Percentiles rank a stretch among this genome's conserved stretches.
Conservation (phyloP, 495 filamentous ascomycete species). For the Evernia prunastri region DNA sequence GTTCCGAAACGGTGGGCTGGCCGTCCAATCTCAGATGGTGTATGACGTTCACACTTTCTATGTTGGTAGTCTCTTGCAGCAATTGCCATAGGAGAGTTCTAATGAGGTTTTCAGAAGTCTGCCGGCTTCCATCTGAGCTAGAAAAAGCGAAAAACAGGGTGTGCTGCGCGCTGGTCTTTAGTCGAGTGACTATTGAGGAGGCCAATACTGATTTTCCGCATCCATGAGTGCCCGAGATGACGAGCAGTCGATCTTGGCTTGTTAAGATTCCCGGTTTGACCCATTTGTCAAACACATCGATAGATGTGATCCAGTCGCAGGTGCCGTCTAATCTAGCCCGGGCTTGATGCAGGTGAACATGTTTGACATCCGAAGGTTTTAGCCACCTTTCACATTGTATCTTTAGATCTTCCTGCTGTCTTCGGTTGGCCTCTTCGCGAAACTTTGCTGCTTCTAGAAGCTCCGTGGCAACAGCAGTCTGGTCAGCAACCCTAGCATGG, state of each 20-base stretch:
- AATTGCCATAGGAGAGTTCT: neutral
- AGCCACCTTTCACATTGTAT: neutral
- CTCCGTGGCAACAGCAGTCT: neutral
- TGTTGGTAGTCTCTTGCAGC: neutral
- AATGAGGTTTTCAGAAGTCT: neutral
- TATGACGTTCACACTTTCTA: neutral
- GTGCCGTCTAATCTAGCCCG: neutral
- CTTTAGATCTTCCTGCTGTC: neutral
- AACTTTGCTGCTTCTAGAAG: neutral
- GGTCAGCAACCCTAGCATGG: neutral
- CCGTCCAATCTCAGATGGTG: neutral
- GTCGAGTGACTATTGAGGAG: neutral
- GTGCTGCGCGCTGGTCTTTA: neutral
- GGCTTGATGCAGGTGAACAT: neutral
- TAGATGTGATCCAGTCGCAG: neutral
- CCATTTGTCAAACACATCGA: neutral
- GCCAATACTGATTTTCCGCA: slow-evolving; percentile 1
- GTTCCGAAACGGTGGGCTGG: neutral
- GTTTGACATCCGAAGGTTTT: slow-evolving; percentile 3
- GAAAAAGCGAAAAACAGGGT: neutral
- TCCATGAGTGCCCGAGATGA: slow-evolving; percentile 1
- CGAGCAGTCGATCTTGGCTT: neutral
- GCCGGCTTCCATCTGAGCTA: neutral
- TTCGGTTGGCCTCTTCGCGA: neutral
- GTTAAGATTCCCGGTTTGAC: neutral